Conservation (phyloP, 441 rosid species). For the Daphne laureola region DNA sequence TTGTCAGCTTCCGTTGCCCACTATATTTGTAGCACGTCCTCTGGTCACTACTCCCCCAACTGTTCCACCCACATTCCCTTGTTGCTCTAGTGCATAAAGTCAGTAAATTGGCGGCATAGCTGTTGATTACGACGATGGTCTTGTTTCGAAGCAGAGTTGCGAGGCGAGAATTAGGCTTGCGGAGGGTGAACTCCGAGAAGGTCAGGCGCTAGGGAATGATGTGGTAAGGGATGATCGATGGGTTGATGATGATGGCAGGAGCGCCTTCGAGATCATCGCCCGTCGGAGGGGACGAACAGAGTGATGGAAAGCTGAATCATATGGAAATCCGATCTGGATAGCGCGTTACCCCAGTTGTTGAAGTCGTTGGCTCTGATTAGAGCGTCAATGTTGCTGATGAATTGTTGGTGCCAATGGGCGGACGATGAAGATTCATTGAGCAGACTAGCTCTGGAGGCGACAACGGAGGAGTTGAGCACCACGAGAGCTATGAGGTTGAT, state of each 20-base stretch:
- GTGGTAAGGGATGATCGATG: constrained; percentile 57
- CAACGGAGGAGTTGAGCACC: constrained; percentile 8
- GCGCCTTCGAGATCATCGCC: constrained; percentile 19
- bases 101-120: constrained; percentile 38
- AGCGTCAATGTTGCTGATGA: constrained; percentile 53
- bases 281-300: constrained; percentile 48
- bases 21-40: too few relatives aligned
- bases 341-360: constrained; percentile 45
- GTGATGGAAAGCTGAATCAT: constrained; percentile 60
- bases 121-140: constrained; percentile 56
- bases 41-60: too few relatives aligned
- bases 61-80: too few relatives aligned
- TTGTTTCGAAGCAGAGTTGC: constrained; percentile 52
- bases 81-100: too few relatives aligned
- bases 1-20: too few relatives aligned
- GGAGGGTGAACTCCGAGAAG: constrained; percentile 45
- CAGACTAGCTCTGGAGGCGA: constrained; percentile 6
- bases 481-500: constrained; percentile 9
- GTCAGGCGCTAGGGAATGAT: constrained; percentile 71
- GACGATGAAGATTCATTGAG: constrained; percentile 7
- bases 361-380: constrained; percentile 70
- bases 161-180: constrained; percentile 48
- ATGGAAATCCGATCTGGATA: constrained; percentile 31
- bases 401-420: constrained; percentile 21
- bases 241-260: constrained; percentile 17